Base-by-base conservation (phyloP, 129 eudicot species). In the Centaurea solstitialis region DNA sequence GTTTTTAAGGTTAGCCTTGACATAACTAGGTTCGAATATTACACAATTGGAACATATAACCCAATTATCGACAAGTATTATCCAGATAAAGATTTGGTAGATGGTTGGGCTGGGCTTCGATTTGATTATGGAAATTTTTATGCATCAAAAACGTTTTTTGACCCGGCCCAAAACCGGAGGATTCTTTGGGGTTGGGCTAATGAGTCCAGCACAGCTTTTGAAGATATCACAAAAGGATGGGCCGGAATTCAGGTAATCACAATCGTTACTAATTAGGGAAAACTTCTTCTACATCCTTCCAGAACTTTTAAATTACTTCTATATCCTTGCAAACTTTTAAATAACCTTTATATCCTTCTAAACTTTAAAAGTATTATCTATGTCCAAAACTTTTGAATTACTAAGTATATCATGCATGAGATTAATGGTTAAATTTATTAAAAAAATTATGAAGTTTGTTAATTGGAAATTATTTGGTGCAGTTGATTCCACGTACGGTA, bases 101-200 rank as follows among this genome's bases (percentile, higher is more conserved):
- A 94, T 39, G 96, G 97, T 6, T 85, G 87, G 93, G 85, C 68
- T 9, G 98, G 97, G 15, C 61, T 89, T 83, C 88, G 95, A 72
- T 85, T 76, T 17, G 97, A 94, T 70, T 94, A 94, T 68, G 98
- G 98, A 0, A 94, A 88, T 57, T 94, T 90, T 80, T 94, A 94
- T 66, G 98, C 98, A 8, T 94, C 98, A 18, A 91, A 91, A 73
- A 73, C 96, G 0, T 94, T 94, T 73, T 94, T 76, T 59, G 98
- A 94, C 64, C 84, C 84, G 4, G 66, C 24, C 9, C 90, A 90
- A 87, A 84, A 82, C 22, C 81, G 97, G n/a, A 87, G 97, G 87
- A 80, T 94, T 18, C 20, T 90, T 41, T 91, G 95, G 97, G 92
- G 87, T n/a, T 91, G 98, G 97, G 88, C 90, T 23, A 90, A 90